A percentile compares a stretch with the other conserved stretches of the same genome.
These are phyloP conservation scores for Begonia masoniana DNA, from an alignment of 306 rosid genomes.

Conservation along the genomic window DNA sequence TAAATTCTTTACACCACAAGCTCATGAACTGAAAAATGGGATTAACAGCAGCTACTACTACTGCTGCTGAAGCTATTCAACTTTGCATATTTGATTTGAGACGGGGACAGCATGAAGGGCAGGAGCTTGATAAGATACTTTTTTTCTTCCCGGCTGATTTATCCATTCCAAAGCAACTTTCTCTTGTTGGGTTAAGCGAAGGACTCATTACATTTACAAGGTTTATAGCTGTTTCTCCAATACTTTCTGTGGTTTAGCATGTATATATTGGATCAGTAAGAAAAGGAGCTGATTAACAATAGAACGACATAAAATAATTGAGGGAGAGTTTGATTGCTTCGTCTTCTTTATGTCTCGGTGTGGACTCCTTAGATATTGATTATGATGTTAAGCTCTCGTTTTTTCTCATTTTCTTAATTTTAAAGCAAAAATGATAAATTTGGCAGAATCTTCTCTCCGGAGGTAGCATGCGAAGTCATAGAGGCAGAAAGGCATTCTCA, in stretches of 20 bases:
- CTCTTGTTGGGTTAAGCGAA: conserved; percentile 91
- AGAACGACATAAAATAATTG: no score
- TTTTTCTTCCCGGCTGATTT: conserved; percentile 79
- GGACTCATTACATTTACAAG: conserved; percentile 94
- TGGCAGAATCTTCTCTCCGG: conserved; percentile 85
- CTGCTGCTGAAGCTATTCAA: conserved; percentile 39
- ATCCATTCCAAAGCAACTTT: conserved; percentile 75
- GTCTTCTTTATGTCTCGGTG: no score
- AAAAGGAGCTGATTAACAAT: not conserved
- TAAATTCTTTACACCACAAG: not conserved
- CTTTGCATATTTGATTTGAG: conserved; percentile 77
- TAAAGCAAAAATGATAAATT: conserved; percentile 5
- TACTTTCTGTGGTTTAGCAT: not conserved
- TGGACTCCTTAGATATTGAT: not conserved
- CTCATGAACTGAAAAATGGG: conserved; percentile 37
- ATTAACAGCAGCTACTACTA: conserved; percentile 35
- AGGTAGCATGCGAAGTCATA: conserved; percentile 74
- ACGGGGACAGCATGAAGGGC: conserved; percentile 94
- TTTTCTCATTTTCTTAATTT: not conserved
- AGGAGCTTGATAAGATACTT: conserved; percentile 86
- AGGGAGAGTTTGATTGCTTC: no score
- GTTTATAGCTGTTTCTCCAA: conserved; percentile 15
- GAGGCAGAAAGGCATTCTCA: conserved; percentile 84
- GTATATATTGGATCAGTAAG: not conserved
- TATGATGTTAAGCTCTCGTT: not conserved